These are phyloP conservation scores for Xylaria acuta DNA, from an alignment of 495 filamentous ascomycete genomes.

Conservation along the genomic window DNA sequence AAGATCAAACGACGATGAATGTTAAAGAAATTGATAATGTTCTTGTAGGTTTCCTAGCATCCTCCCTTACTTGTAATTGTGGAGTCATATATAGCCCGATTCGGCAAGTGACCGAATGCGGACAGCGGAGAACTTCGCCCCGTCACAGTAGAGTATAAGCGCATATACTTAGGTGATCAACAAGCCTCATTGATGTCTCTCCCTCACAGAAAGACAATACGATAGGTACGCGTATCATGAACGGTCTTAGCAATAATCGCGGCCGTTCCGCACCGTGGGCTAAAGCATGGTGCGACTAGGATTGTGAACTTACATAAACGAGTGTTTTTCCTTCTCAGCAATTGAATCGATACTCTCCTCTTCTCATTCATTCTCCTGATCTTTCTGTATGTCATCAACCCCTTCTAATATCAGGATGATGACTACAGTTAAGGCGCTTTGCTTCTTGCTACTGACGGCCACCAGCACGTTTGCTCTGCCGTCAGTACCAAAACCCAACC, in stretches of 20 bases:
- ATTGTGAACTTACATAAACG: not conserved
- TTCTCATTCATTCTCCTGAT: not conserved
- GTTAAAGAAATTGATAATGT: not conserved
- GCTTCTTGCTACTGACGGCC: constrained; percentile 7
- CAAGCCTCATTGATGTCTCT: constrained; percentile 13
- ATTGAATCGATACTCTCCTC: not conserved
- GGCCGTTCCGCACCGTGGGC: not conserved
- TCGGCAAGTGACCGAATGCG: constrained; percentile 10
- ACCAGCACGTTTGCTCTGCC: not conserved
- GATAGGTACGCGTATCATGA: not conserved
- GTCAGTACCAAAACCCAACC: not conserved
- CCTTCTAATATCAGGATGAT: not conserved
- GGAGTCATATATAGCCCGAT: not conserved
- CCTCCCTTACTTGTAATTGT: not conserved
- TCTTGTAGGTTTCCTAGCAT: not conserved
- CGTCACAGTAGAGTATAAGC: constrained; percentile 11
- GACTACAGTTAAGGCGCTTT: constrained; percentile 12
- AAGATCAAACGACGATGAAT: not conserved
- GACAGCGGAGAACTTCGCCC: constrained; percentile 13
- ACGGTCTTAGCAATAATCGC: not conserved
- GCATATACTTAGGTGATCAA: not conserved
- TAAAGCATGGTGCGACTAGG: not conserved
- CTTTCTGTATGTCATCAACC: not conserved
- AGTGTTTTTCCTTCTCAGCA: not conserved
- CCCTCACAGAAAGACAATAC: not conserved